Base-by-base conservation (phyloP, 1,284 basidiomycete species). In the Malassezia vespertilionis region DNA sequence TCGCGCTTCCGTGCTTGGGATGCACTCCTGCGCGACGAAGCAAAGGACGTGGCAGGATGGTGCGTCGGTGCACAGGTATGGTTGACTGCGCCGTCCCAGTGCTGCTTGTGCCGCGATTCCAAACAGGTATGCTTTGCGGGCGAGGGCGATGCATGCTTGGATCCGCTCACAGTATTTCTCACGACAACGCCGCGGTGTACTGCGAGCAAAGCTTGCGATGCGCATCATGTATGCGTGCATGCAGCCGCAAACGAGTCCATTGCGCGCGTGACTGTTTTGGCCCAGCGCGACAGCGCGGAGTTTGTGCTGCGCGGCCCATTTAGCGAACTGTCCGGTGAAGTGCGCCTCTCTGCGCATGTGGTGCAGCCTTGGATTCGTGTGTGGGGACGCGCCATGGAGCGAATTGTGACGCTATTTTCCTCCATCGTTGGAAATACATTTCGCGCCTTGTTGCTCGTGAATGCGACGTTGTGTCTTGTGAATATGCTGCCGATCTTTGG, bases 401-500 rank as follows among this genome's bases (percentile, higher is more conserved):
- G n/a, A n/a, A n/a, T n/a, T n/a, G n/a, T n/a, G n/a, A n/a, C n/a
- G n/a, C n/a, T n/a, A n/a, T n/a, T n/a, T n/a, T n/a, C n/a, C n/a
- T n/a, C n/a, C n/a, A n/a, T n/a, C n/a, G n/a, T n/a, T n/a, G n/a
- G n/a, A n/a, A n/a, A n/a, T n/a, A n/a, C n/a, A n/a, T n/a, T n/a
- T n/a, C n/a, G n/a, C n/a, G n/a, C n/a, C n/a, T n/a, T n/a, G n/a
- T 23, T 52, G 21, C 27, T 41, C 10, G 23, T 47, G 9, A 52
- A 52, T 12, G 20, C 28, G 15, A 41, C 54, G 14, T 34, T 56
- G 38, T 33, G 41, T n/a, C 21, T 55, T 2, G 12, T 55, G 4
- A 56, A 56, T 27, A 56, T 56, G 54, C 38, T 56, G 10, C 54
- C 54, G 4, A 22, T 56, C 7, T 33, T 30, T 4, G 17, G 34